phyloP scores from a whole-genome alignment of 345 rosid species.

The Syzygium jambos region DNA sequence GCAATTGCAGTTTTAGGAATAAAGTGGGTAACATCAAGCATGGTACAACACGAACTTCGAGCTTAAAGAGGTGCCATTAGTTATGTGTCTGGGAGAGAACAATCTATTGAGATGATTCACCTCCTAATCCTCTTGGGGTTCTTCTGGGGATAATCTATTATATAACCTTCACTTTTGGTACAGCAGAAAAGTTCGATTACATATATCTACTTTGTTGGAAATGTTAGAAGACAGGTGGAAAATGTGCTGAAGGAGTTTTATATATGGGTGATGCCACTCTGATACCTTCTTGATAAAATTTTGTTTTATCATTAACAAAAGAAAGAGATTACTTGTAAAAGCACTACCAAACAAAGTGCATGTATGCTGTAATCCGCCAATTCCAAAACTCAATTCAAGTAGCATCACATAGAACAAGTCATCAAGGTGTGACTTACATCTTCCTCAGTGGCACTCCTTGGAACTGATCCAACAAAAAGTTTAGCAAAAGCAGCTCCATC shows the following conservation, averaged over 20 bases:
- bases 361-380: not conserved
- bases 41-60: not conserved
- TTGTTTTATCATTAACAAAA: not conserved
- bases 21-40: not conserved
- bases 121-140: not conserved
- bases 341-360: not conserved
- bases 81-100: not conserved
- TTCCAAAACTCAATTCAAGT: not conserved
- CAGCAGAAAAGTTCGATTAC: not conserved
- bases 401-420: not conserved
- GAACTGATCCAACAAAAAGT: slow-evolving; percentile 98
- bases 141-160: not conserved
- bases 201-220: not conserved
- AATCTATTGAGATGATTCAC: not conserved
- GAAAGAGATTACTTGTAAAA: not conserved
- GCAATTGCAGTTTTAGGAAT: not conserved
- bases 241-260: not conserved
- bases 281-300: not conserved
- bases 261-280: not conserved
- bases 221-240: not conserved
- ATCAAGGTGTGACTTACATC: slow-evolving; percentile 52
- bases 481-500: slow-evolving; percentile 56
- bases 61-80: not conserved
- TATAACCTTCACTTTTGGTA: not conserved
- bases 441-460: slow-evolving; percentile 69